Conservation (phyloP, 495 filamentous ascomycete genomes). For the Penicillium coprophilum region DNA sequence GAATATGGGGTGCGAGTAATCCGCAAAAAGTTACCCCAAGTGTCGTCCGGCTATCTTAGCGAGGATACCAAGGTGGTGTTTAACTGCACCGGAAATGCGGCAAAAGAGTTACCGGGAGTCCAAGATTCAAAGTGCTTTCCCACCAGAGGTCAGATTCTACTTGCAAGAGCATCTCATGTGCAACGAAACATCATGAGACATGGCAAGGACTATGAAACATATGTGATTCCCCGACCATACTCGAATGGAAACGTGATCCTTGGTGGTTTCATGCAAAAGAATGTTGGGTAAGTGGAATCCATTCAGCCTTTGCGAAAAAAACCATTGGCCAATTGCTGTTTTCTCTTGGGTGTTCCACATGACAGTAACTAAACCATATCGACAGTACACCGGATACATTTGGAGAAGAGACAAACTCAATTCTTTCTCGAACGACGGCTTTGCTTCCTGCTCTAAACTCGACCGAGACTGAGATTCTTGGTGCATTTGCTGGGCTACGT, state of each 20-base stretch:
- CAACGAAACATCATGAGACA: conserved; percentile 34
- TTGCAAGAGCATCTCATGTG: conserved; percentile 35
- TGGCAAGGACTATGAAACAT: conserved; percentile 35
- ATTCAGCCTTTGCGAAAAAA: not conserved
- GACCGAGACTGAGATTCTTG: conserved; percentile 21
- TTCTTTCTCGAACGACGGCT: conserved; percentile 25
- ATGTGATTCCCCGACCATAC: conserved; percentile 33
- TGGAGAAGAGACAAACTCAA: conserved; percentile 27
- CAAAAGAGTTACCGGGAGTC: conserved; percentile 26
- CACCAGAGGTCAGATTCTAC: conserved; percentile 42
- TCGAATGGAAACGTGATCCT: conserved; percentile 34
- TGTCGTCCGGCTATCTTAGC: conserved; percentile 27
- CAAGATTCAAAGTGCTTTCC: conserved; percentile 30
- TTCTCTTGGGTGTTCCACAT: not conserved
- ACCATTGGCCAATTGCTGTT: not conserved
- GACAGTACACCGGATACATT: conserved; percentile 8
- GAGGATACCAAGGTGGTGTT: conserved; percentile 29
- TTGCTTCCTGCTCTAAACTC: conserved; percentile 21
- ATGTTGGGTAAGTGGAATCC: conserved; percentile 11
- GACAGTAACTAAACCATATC: not conserved
- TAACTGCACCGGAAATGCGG: conserved; percentile 32
- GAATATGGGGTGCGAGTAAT: conserved; percentile 27
- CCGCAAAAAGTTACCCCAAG: conserved; percentile 17
- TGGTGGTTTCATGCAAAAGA: conserved; percentile 34
- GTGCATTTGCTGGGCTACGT: conserved; percentile 26